These are phyloP conservation scores for Eucalyptus virginea DNA, from an alignment of 345 rosid species.

Conservation along the genomic window DNA sequence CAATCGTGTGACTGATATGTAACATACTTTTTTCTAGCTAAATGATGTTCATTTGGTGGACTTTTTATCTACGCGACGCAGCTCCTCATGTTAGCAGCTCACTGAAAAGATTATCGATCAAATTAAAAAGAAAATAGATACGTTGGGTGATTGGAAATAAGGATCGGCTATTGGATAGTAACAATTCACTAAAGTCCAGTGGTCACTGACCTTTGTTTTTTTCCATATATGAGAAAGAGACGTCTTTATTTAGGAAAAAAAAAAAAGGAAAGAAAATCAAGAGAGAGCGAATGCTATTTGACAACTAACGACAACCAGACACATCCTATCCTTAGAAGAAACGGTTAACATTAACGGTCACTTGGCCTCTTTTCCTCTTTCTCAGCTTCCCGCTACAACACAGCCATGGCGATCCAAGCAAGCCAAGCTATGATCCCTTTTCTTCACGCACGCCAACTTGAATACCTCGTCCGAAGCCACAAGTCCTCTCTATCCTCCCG, in stretches of 20 bases:
- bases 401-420: slow-evolving; percentile 18
- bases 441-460: slow-evolving; percentile 5
- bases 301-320: slow-evolving; percentile 17
- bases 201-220: background rate
- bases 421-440: slow-evolving; percentile 6
- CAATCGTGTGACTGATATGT: accelerated
- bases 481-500: background rate
- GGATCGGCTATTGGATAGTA: background rate
- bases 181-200: background rate
- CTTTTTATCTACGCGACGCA: accelerated
- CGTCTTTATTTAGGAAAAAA: background rate
- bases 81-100: background rate
- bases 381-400: background rate
- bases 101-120: background rate
- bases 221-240: background rate
- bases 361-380: background rate
- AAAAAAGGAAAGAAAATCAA: background rate
- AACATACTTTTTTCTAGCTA: background rate
- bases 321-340: slow-evolving; percentile 7
- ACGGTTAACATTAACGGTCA: background rate
- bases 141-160: background rate
- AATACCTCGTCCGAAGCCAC: background rate
- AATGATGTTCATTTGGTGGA: background rate
- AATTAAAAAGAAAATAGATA: background rate
- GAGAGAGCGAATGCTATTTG: background rate